Evolutionary conservation across 352 stramenopile genomes (phyloP).

Genomic region (Phytophthora pini): DNA sequence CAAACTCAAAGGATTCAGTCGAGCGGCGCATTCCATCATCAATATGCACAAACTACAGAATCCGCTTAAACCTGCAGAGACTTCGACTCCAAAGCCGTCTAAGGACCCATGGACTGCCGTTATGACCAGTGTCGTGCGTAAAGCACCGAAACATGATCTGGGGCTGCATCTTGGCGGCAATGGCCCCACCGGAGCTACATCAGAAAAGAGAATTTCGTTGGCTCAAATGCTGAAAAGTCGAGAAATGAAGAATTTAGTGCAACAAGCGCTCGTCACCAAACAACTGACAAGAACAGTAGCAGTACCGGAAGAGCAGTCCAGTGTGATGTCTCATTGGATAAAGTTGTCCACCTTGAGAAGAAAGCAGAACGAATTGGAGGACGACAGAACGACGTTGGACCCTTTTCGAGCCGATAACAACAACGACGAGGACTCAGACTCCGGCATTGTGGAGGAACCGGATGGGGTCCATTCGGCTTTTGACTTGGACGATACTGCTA

Average conservation of each 20-base stretch:
- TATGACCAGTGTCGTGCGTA: constrained; percentile 34
- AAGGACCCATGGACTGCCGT: constrained; percentile 43
- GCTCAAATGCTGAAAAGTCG: constrained; percentile 59
- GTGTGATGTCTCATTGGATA: constrained; percentile 71
- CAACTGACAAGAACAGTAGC: constrained; percentile 2
- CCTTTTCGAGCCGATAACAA: background rate
- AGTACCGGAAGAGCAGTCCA: constrained; percentile 40
- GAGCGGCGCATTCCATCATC: constrained; percentile 49
- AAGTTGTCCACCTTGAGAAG: constrained; percentile 49
- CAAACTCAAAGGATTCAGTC: constrained; percentile 30
- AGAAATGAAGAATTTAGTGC: constrained; percentile 68
- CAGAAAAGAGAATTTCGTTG: constrained; percentile 43
- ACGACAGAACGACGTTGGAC: constrained; percentile 9
- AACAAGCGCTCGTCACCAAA: constrained; percentile 49
- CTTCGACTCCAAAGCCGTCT: background rate
- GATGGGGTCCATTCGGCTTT: constrained; percentile 53
- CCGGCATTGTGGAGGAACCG: constrained; percentile 33
- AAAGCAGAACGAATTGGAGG: constrained; percentile 27
- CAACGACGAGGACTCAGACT: constrained; percentile 20
- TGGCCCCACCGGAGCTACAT: background rate
- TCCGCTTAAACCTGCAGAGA: background rate
- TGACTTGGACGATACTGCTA: constrained; percentile 38
- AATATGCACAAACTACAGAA: constrained; percentile 24
- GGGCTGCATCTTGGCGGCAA: background rate
- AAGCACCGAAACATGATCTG: constrained; percentile 6